Conservation (phyloP, 2,329 filamentous ascomycete genomes). For the Reticulascus tulasneorum region DNA sequence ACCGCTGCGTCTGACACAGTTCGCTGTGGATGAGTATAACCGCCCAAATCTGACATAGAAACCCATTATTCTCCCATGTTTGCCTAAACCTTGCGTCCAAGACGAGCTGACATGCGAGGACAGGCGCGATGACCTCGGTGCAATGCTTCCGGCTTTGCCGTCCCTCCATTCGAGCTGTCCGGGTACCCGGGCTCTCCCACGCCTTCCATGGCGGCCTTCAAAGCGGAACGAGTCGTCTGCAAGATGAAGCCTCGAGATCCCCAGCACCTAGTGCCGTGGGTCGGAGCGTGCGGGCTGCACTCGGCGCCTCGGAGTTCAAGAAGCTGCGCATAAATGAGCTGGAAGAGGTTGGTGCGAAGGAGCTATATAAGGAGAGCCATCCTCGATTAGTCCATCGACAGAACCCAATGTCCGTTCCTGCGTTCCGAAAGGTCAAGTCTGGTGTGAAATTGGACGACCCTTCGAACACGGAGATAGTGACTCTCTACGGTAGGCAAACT, state of each 20-base stretch:
- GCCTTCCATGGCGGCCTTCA: slow-evolving; percentile 8
- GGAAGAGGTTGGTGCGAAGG: slow-evolving; percentile 5
- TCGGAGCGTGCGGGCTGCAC: too few relatives aligned
- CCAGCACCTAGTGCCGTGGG: neutral
- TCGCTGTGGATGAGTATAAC: slow-evolving; percentile 38
- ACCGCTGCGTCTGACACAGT: slow-evolving; percentile 48
- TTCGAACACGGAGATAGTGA: slow-evolving; percentile 11
- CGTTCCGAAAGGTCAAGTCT: slow-evolving; percentile 8
- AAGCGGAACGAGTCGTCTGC: slow-evolving; percentile 9
- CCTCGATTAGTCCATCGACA: slow-evolving; percentile 12
- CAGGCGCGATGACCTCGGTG: slow-evolving; percentile 30
- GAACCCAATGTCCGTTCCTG: slow-evolving; percentile 10
- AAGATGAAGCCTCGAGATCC: slow-evolving; percentile 1
- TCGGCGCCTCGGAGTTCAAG: slow-evolving; percentile 13
- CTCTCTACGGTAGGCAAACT: slow-evolving; percentile 21
- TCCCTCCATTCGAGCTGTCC: slow-evolving; percentile 15
- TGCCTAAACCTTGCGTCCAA: slow-evolving; percentile 18
- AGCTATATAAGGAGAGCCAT: slow-evolving; percentile 9
- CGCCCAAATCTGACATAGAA: slow-evolving; percentile 33
- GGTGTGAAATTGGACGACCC: slow-evolving; percentile 3
- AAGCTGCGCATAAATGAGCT: slow-evolving; percentile 8
- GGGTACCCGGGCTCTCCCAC: slow-evolving; percentile 2
- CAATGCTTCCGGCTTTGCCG: slow-evolving; percentile 28
- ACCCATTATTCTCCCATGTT: slow-evolving; percentile 9
- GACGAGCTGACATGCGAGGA: slow-evolving; percentile 7